Percentiles rank a stretch among this genome's conserved stretches.
phyloP scores from a whole-genome alignment of 441 rosid species.

The Kokia cookei region DNA sequence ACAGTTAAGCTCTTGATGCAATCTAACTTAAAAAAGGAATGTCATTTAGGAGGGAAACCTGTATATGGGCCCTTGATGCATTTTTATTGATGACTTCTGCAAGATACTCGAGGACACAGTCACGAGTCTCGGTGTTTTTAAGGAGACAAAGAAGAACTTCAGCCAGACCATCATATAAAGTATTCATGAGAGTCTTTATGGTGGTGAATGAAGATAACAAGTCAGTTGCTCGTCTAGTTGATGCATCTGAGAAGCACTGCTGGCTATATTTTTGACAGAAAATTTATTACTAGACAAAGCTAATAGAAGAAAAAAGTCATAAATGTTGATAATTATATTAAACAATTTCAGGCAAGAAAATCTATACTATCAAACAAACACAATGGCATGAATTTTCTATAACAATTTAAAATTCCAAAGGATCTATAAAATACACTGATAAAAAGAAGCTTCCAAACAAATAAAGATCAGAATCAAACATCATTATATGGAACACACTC shows the following conservation, averaged over 20 bases:
- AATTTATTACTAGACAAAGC: conserved; percentile 12
- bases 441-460: not conserved
- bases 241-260: conserved; percentile 86
- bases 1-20: not conserved
- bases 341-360: not conserved
- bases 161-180: conserved; percentile 58
- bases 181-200: conserved; percentile 70
- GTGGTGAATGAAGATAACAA: conserved; percentile 80
- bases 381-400: not conserved
- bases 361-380: not conserved
- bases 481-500: not conserved
- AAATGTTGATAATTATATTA: not conserved
- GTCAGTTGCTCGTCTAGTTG: conserved; percentile 77
- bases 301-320: not conserved
- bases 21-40: not conserved
- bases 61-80: conserved; percentile 79
- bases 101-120: conserved; percentile 84
- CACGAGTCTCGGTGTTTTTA: conserved; percentile 68
- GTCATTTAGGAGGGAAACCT: conserved; percentile 35
- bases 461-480: not conserved
- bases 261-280: conserved; percentile 45
- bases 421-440: not conserved
- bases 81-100: conserved; percentile 94
- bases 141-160: conserved; percentile 70
- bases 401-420: not conserved